A percentile compares a stretch with the other conserved stretches of the same genome.
Conservation (phyloP, 371 early-diverging fungal genomes). For the Syncephalastrum monosporum region DNA sequence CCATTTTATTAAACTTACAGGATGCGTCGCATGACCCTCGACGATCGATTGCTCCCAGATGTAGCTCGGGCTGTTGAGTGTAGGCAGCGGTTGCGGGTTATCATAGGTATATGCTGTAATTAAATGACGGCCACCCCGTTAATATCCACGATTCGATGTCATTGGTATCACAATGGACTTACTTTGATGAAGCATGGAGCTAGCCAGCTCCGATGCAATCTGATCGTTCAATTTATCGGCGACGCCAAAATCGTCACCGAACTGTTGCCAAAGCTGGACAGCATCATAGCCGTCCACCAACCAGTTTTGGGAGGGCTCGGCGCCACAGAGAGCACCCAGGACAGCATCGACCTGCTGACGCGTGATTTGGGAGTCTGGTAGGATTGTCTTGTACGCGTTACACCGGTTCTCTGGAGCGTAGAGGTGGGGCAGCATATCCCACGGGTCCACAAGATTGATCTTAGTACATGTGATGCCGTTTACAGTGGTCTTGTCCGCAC, state of each 20-base stretch:
- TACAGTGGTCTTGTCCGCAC: slow-evolving; percentile 5
- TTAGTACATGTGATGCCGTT: slow-evolving; percentile 33
- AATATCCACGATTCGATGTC: too few relatives aligned
- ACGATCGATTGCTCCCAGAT: slow-evolving; percentile 75
- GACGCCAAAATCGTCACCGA: slow-evolving; percentile 33
- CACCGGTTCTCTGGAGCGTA: slow-evolving; percentile 15
- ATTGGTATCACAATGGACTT: slow-evolving; percentile 12
- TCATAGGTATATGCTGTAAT: slow-evolving; percentile 50
- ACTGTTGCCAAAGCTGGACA: slow-evolving; percentile 36
- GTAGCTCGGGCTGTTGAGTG: slow-evolving; percentile 44
- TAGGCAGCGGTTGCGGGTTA: slow-evolving; percentile 48
- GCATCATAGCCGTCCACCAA: slow-evolving; percentile 37
- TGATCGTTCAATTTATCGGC: slow-evolving; percentile 28
- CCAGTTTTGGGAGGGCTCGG: background rate
- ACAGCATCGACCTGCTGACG: background rate
- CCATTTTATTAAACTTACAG: slow-evolving; percentile 42
- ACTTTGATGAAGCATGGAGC: slow-evolving; percentile 48
- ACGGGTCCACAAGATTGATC: slow-evolving; percentile 37
- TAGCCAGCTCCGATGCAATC: slow-evolving; percentile 40
- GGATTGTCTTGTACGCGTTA: background rate
- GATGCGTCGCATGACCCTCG: slow-evolving; percentile 81
- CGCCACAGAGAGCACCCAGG: background rate
- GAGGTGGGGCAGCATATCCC: slow-evolving; percentile 48
- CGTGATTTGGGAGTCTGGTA: slow-evolving; percentile 4
- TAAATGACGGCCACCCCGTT: background rate